Conservation (phyloP, 2,329 filamentous ascomycete genomes). For the Celoporthe dispersa region DNA sequence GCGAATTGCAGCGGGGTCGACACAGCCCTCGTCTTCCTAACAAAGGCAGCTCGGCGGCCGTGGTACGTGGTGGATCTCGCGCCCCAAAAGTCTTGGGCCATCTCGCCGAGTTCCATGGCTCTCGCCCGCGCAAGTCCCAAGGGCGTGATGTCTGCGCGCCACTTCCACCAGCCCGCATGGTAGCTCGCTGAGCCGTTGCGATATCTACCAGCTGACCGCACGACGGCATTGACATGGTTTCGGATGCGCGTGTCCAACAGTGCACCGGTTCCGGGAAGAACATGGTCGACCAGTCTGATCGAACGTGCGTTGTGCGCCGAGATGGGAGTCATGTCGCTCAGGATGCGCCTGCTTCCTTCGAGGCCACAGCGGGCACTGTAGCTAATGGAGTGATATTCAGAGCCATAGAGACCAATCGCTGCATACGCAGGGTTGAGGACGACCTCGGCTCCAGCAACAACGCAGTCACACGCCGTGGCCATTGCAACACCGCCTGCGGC, state of each 20-base stretch:
- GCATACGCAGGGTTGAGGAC: slow-evolving; percentile 49
- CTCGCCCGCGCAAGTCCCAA: slow-evolving; percentile 40
- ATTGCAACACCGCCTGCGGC: slow-evolving; percentile 49
- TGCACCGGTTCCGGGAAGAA: slow-evolving; percentile 40
- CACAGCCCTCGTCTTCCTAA: slow-evolving; percentile 43
- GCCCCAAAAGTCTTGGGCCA: slow-evolving; percentile 49
- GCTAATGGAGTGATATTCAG: slow-evolving; percentile 47
- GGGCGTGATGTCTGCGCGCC: slow-evolving; percentile 39
- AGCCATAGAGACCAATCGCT: slow-evolving; percentile 43
- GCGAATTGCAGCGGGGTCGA: slow-evolving; percentile 47
- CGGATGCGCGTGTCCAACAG: slow-evolving; percentile 42
- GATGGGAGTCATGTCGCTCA: slow-evolving; percentile 45
- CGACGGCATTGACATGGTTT: slow-evolving; percentile 40
- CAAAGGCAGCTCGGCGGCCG: slow-evolving; percentile 44
- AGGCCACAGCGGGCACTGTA: slow-evolving; percentile 45
- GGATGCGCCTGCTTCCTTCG: slow-evolving; percentile 37
- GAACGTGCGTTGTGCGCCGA: slow-evolving; percentile 43
- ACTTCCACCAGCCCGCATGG: slow-evolving; percentile 40
- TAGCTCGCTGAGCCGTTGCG: slow-evolving; percentile 20
- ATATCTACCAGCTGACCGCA: slow-evolving; percentile 27
- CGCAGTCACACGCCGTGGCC: slow-evolving; percentile 43
- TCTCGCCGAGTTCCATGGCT: slow-evolving; percentile 44
- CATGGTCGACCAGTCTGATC: slow-evolving; percentile 45
- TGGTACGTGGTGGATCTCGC: slow-evolving; percentile 43
- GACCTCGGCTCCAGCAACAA: slow-evolving; percentile 43